Conservation (phyloP, 2,329 filamentous ascomycete genomes). For the Xylariaceae sp. region DNA sequence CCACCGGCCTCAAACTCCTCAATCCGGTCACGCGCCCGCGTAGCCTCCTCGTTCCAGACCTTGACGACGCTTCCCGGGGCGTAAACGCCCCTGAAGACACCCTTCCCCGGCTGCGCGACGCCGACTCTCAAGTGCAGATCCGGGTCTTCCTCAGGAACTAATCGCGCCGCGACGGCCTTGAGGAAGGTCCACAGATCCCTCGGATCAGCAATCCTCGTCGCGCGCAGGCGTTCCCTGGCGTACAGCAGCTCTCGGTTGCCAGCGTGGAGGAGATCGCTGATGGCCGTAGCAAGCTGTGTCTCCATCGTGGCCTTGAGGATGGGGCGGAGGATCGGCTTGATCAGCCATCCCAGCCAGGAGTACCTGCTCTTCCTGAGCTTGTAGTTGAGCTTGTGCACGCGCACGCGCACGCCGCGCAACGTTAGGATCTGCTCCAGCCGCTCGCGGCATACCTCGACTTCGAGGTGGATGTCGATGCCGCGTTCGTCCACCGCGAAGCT, state of each 20-base stretch:
- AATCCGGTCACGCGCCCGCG: slow-evolving; percentile 70
- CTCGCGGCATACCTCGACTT: slow-evolving; percentile 80
- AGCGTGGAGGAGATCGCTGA: slow-evolving; percentile 69
- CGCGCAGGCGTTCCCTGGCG: slow-evolving; percentile 82
- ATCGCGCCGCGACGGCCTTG: slow-evolving; percentile 75
- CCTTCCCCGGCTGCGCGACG: slow-evolving; percentile 56
- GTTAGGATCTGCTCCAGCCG: slow-evolving; percentile 79
- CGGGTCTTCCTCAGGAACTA: slow-evolving; percentile 72
- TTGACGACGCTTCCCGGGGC: slow-evolving; percentile 87
- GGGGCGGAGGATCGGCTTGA: slow-evolving; percentile 82
- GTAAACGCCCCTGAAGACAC: slow-evolving; percentile 81
- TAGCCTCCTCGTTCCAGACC: slow-evolving; percentile 83
- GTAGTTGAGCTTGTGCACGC: slow-evolving; percentile 87
- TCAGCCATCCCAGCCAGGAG: slow-evolving; percentile 75
- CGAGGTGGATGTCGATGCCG: slow-evolving; percentile 83
- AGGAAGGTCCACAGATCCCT: slow-evolving; percentile 80
- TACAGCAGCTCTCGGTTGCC: slow-evolving; percentile 86
- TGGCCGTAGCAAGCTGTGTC: slow-evolving; percentile 71
- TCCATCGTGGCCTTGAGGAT: slow-evolving; percentile 76
- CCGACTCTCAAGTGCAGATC: slow-evolving; percentile 77
- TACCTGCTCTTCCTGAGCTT: slow-evolving; percentile 74
- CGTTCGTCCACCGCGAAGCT: slow-evolving; percentile 84
- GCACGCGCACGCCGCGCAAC: slow-evolving; percentile 74
- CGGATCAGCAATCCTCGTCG: slow-evolving; percentile 80
- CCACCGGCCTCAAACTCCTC: slow-evolving; percentile 72